Percentiles rank a stretch among this genome's conserved stretches.
Conservation (phyloP, 345 rosid species). For the Sisymbrium altissimum region DNA sequence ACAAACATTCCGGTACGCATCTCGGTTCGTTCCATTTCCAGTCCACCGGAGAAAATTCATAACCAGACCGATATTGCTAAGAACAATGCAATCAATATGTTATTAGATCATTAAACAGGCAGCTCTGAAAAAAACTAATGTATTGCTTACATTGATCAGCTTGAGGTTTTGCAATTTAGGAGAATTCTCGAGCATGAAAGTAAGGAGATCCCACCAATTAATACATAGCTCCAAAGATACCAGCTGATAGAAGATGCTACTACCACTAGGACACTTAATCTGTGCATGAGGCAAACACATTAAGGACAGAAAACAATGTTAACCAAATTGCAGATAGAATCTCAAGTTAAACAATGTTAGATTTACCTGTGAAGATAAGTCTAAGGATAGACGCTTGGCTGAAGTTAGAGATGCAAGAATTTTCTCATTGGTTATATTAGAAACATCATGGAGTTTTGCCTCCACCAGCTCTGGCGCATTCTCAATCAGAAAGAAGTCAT, state of each 20-base stretch:
- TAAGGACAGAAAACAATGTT: background rate
- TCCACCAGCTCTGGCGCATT: background rate
- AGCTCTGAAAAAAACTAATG: background rate
- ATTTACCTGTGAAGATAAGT: background rate
- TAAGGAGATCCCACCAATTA: background rate
- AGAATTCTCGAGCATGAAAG: background rate
- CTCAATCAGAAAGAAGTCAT: background rate
- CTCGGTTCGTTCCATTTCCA: background rate
- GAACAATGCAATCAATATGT: background rate
- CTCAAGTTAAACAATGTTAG: background rate
- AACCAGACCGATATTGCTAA: background rate
- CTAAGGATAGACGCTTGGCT: background rate
- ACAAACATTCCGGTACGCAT: constrained; percentile 12
- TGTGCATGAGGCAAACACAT: background rate
- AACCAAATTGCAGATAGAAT: background rate
- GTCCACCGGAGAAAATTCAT: background rate
- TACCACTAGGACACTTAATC: background rate
- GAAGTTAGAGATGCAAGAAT: background rate
- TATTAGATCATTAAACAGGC: background rate
- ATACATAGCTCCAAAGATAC: background rate
- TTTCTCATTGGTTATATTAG: background rate
- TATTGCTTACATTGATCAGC: background rate
- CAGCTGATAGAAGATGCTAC: background rate
- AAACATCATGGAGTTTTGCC: background rate
- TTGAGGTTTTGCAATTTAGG: background rate